Conservation (phyloP, 2,329 filamentous ascomycete species). For the Diaporthe sp. region DNA sequence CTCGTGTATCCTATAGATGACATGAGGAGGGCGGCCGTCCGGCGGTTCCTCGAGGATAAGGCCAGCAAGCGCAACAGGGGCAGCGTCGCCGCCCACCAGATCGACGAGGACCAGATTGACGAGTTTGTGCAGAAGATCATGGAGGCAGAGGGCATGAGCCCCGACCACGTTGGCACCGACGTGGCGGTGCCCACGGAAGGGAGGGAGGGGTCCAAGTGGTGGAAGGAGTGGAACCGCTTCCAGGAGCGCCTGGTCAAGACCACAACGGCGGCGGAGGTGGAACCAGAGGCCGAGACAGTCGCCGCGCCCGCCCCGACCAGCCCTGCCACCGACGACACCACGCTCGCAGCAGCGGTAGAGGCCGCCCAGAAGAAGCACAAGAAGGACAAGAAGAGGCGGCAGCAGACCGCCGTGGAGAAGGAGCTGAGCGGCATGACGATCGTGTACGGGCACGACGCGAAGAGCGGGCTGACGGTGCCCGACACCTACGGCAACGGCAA, state of each 20-base stretch:
- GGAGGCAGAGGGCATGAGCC: conserved; percentile 38
- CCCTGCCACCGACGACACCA: conserved; percentile 50
- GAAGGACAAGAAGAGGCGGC: conserved; percentile 69
- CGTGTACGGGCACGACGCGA: conserved; percentile 90
- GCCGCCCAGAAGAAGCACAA: conserved; percentile 74
- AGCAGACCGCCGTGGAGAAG: conserved; percentile 51
- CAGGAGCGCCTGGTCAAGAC: conserved; percentile 54
- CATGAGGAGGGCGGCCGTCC: conserved; percentile 54
- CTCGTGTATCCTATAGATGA: conserved; percentile 74
- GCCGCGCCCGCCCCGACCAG: background rate
- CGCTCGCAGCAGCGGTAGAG: conserved; percentile 45
- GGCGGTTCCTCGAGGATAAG: conserved; percentile 55
- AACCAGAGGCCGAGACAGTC: background rate
- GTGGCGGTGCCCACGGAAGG: conserved; percentile 56
- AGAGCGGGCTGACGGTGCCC: conserved; percentile 71
- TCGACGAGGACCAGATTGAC: conserved; percentile 43
- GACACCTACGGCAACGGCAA: conserved; percentile 38
- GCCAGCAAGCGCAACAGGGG: conserved; percentile 41
- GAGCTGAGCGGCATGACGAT: conserved; percentile 70
- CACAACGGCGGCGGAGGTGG: conserved; percentile 37
- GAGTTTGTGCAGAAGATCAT: conserved; percentile 42
- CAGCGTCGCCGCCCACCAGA: conserved; percentile 35
- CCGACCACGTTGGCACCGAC: conserved; percentile 38
- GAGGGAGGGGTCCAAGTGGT: conserved; percentile 75
- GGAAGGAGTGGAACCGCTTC: conserved; percentile 70